Base-by-base conservation (phyloP, 2,329 filamentous ascomycete genomes). In the Diatrype stigma region DNA sequence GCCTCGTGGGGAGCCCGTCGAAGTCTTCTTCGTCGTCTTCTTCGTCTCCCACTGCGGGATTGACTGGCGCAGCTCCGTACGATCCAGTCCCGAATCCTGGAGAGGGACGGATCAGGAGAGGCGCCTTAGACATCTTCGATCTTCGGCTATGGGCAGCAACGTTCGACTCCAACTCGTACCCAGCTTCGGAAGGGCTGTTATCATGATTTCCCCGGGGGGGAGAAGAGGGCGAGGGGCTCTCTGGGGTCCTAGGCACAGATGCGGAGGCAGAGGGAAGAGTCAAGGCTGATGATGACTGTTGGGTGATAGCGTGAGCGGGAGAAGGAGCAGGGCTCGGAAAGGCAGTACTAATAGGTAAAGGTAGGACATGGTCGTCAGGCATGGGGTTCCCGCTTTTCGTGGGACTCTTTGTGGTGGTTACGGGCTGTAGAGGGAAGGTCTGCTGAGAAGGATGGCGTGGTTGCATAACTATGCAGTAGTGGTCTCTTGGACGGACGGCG, bases 81-180 rank as follows among this genome's bases (percentile, higher is more conserved):
- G 81, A 83, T 21, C 79, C 78, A 34, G 79, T 82, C 51, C 80
- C 81, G 63, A 80, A 76, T 32, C 79, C 79, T 42, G 81, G 81
- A 56, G 81, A 80, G 46, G 81, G 81, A 53, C 80, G 78, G 64
- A 82, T 68, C 49, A 86, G 70, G 51, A 85, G 75, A 52, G 81
- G 81, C 55, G 76, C 71, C 64, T 72, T 72, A 47, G 71, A 74
- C 72, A 73, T 74, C 45, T 35, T 63, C 47, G 42, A 54, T 45
- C 52, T 54, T 53, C 48, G 51, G 53, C 46, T 47, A 35, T 57
- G 49, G 52, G 51, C 49, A 52, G 54, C 51, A 54, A 35, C 49
- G 55, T 59, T 51, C 45, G 50, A 45, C 52, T 55, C 60, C 49
- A 59, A 55, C 51, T 62, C 54, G 56, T 45, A 22, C 45, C 58